Evolutionary conservation across 2,329 filamentous ascomycete species (phyloP), one percentile per base, ranked within the genome.

Genomic region (Claviceps humidiphila): DNA sequence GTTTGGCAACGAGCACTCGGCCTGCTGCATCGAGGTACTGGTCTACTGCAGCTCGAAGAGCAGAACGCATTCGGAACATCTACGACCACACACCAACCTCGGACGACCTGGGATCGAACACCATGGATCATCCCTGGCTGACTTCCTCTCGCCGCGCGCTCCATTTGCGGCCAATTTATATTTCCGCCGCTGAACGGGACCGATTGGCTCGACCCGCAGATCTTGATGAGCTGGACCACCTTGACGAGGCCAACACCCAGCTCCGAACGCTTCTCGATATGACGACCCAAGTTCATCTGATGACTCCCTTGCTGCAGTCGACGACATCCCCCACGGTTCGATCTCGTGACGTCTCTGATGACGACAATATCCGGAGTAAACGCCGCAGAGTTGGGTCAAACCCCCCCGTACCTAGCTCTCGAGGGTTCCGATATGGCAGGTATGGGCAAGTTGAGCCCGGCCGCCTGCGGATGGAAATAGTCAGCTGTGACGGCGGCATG

Each of bases 391-490:
- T 89, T 40, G 84, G 87, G 59, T 74, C 78, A 1, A 83, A 86
- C 56, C 74, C 75, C 47, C 66, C 73, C 14, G 67, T 73, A 26
- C 67, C 73, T 6, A 64, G 65, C 41, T 76, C 74, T 58, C 71
- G 69, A 55, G 78, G 75, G 2, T 87, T 90, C 63, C 83, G 79
- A 56, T 97, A 96, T 65, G 91, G 90, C 22, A 83, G 82, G 60
- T 89, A 85, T 65, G 91, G 90, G 17, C 90, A 95, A 67, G 85
- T 95, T 16, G 86, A 93, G 55, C 80, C 88, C 0, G 90, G 89
- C 3, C 77, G 80, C 57, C 71, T 96, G 61, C 84, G 78, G 56
- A 89, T 96, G 87, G 87, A 95, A 64, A 82, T 96, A 56, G 78
- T 87, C 48, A 93, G 84, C 72, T 96, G 89, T 63, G 90, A 96